A percentile compares a stretch with the other conserved stretches of the same genome.
phyloP scores from a whole-genome alignment of 768 basidiomycete species.

The Neoboletus magnificus region DNA sequence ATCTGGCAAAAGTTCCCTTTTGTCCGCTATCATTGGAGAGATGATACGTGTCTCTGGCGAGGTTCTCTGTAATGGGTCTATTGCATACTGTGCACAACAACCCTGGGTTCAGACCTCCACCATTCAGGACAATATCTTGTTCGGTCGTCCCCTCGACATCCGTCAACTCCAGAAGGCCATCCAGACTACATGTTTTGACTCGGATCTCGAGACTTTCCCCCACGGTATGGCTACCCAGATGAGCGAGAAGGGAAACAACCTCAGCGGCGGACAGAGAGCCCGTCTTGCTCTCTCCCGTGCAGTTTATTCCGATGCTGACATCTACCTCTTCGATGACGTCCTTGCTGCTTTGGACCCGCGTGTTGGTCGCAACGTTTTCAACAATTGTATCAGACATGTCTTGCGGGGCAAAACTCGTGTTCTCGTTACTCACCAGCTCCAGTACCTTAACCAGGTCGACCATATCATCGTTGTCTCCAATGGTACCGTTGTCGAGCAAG shows the following conservation, averaged over 20 bases:
- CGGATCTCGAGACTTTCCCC: slow-evolving; percentile 29
- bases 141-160: slow-evolving; percentile 28
- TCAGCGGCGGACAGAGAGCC: slow-evolving; percentile 49
- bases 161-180: slow-evolving; percentile 27
- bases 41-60: slow-evolving; percentile 28
- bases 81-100: slow-evolving; percentile 34
- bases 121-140: slow-evolving; percentile 32
- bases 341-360: slow-evolving; percentile 47
- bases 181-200: slow-evolving; percentile 27
- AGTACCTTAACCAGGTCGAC: slow-evolving; percentile 37
- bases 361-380: slow-evolving; percentile 36
- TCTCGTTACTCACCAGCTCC: slow-evolving; percentile 31
- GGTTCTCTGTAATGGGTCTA: slow-evolving; percentile 20
- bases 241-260: slow-evolving; percentile 45
- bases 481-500: slow-evolving; percentile 45
- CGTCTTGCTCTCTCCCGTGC: slow-evolving; percentile 45
- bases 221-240: slow-evolving; percentile 39
- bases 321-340: slow-evolving; percentile 46
- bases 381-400: slow-evolving; percentile 23
- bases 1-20: slow-evolving; percentile 29
- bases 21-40: slow-evolving; percentile 31
- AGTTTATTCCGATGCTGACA: slow-evolving; percentile 40
- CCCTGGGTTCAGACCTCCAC: slow-evolving; percentile 31
- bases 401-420: slow-evolving; percentile 26
- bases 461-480: slow-evolving; percentile 46